A percentile compares a stretch with the other conserved stretches of the same genome.
phyloP scores from a whole-genome alignment of 495 filamentous ascomycete species.

The Saxispiralis lemnorum region DNA sequence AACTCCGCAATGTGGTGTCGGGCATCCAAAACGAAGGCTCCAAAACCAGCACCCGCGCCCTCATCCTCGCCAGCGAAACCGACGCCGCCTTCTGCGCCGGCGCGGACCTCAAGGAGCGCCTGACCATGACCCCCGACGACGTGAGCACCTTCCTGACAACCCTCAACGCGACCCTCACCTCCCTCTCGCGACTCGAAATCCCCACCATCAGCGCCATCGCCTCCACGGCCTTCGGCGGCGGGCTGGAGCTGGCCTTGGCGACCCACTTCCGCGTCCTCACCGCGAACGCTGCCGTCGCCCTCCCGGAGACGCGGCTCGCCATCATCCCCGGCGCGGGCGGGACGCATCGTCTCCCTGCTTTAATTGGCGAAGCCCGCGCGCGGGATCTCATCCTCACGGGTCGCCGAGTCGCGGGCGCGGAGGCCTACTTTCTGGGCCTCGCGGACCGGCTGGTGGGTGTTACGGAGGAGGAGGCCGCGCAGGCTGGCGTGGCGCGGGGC shows the following conservation, averaged over 20 bases:
- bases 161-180: slow-evolving; percentile 53
- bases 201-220: slow-evolving; percentile 77
- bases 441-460: slow-evolving; percentile 70
- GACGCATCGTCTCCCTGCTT: slow-evolving; percentile 59
- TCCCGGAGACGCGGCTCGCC: slow-evolving; percentile 79
- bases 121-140: slow-evolving; percentile 51
- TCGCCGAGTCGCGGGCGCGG: slow-evolving; percentile 52
- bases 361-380: slow-evolving; percentile 61
- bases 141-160: slow-evolving; percentile 55
- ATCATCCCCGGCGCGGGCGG: slow-evolving; percentile 93
- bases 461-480: slow-evolving; percentile 23
- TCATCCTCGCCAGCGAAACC: slow-evolving; percentile 61
- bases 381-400: slow-evolving; percentile 77
- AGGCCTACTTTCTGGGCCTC: slow-evolving; percentile 71
- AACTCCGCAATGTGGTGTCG: slow-evolving; percentile 50
- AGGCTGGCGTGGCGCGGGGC: slow-evolving; percentile 36
- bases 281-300: slow-evolving; percentile 51
- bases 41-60: slow-evolving; percentile 46
- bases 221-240: slow-evolving; percentile 72
- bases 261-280: slow-evolving; percentile 73
- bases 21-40: slow-evolving; percentile 48
- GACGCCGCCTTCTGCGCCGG: slow-evolving; percentile 82
- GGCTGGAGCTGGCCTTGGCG: slow-evolving; percentile 73
- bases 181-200: slow-evolving; percentile 53
- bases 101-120: slow-evolving; percentile 81